phyloP scores from a whole-genome alignment of 202 grass and related monocot genomes.

The Carex arenaria region DNA sequence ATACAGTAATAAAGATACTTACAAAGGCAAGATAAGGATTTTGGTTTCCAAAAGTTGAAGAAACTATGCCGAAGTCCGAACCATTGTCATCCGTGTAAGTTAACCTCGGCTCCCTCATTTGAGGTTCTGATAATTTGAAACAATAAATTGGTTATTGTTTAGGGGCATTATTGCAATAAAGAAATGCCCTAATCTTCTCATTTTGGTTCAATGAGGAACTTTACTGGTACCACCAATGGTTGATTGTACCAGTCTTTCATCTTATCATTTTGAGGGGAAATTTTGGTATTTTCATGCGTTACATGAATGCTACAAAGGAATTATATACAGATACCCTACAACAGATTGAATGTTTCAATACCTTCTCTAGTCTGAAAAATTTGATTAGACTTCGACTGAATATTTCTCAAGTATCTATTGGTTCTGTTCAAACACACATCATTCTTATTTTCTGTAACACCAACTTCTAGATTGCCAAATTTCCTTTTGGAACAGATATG shows the following conservation, averaged over 20 bases:
- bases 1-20: neutral
- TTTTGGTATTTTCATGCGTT: neutral
- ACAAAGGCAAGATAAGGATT: slow-evolving; percentile 22
- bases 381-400: neutral
- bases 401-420: neutral
- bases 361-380: slow-evolving; percentile 16
- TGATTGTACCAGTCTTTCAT: neutral
- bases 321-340: neutral
- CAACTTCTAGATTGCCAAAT: neutral
- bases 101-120: slow-evolving; percentile 7
- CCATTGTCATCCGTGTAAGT: slow-evolving; percentile 17
- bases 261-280: neutral
- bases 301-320: neutral
- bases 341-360: slow-evolving; percentile 5
- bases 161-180: neutral
- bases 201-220: neutral
- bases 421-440: neutral
- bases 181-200: slow-evolving; percentile 6
- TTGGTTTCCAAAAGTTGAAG: slow-evolving; percentile 19
- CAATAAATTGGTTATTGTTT: neutral
- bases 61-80: neutral
- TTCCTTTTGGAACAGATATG: neutral
- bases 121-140: slow-evolving; percentile 16
- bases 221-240: neutral
- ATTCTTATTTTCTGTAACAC: neutral